phyloP scores from a whole-genome alignment of 768 basidiomycete species.

The Coprinopsis cinerea region DNA sequence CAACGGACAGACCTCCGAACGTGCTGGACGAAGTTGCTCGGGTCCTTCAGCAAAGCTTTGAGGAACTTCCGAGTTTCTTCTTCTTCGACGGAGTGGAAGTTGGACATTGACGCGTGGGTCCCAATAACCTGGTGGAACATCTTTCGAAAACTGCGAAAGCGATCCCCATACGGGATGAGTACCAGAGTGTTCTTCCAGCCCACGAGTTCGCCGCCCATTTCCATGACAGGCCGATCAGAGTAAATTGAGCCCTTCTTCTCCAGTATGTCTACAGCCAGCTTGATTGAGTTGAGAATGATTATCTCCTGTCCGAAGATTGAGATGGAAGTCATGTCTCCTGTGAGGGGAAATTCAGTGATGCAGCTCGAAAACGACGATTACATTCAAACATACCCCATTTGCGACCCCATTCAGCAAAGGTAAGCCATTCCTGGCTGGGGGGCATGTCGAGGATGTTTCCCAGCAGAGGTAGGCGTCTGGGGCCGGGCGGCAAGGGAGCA shows the following conservation, averaged over 20 bases:
- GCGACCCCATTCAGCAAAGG: conserved; percentile 38
- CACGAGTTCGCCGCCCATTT: conserved; percentile 38
- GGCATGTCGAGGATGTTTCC: conserved; percentile 49
- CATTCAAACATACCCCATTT: conserved; percentile 32
- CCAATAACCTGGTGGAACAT: conserved; percentile 38
- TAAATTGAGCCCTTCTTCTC: conserved; percentile 47
- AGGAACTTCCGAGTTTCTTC: conserved; percentile 34
- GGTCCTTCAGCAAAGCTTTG: conserved; percentile 28
- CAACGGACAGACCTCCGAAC: conserved; percentile 28
- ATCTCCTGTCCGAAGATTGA: conserved; percentile 42
- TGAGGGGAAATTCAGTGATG: too few relatives aligned
- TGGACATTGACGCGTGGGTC: conserved; percentile 27
- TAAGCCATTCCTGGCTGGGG: conserved; percentile 37
- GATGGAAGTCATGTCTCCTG: conserved; percentile 38
- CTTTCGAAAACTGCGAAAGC: conserved; percentile 35
- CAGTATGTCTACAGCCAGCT: conserved; percentile 40
- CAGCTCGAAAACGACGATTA: too few relatives aligned
- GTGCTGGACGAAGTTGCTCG: conserved; percentile 28
- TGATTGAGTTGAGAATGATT: conserved; percentile 36
- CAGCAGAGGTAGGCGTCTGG: conserved; percentile 35
- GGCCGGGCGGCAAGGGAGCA: conserved; percentile 41
- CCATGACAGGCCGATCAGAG: conserved; percentile 47
- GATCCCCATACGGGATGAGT: conserved; percentile 31
- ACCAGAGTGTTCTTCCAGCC: conserved; percentile 34
- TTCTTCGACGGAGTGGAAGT: conserved; percentile 34